These are phyloP conservation scores for Macrophomina phaseolina DNA, from an alignment of 2,329 filamentous ascomycete species.

Conservation along the genomic window DNA sequence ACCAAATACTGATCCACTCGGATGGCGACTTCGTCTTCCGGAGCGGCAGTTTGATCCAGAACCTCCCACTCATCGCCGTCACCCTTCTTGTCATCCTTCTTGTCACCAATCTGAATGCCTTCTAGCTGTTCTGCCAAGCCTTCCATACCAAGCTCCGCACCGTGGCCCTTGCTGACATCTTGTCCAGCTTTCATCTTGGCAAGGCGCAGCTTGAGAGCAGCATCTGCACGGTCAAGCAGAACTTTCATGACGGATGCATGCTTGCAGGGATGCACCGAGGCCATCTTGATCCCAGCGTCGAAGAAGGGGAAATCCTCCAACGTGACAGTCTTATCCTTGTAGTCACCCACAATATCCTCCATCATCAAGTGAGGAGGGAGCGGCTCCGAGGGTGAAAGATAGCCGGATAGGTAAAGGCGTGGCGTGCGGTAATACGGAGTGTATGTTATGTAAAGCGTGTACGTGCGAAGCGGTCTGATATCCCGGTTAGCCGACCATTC, in stretches of 20 bases:
- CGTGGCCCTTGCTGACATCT: slow-evolving; percentile 49
- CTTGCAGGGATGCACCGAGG: slow-evolving; percentile 94
- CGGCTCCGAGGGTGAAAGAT: slow-evolving; percentile 77
- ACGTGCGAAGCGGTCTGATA: slow-evolving; percentile 80
- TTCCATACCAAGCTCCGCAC: slow-evolving; percentile 69
- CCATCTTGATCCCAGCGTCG: slow-evolving; percentile 90
- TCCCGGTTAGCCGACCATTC: slow-evolving; percentile 29
- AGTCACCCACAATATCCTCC: slow-evolving; percentile 95
- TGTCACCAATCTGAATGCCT: slow-evolving; percentile 61
- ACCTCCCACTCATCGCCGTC: slow-evolving; percentile 68
- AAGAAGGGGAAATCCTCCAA: slow-evolving; percentile 98
- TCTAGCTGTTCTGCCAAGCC: slow-evolving; percentile 83
- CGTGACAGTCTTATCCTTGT: slow-evolving; percentile 98
- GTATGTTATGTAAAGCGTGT: slow-evolving; percentile 98
- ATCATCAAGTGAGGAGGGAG: slow-evolving; percentile 87
- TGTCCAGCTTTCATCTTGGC: slow-evolving; percentile 76
- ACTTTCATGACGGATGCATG: slow-evolving; percentile 99
- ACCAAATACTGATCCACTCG: slow-evolving; percentile 88
- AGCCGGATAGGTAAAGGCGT: slow-evolving; percentile 92
- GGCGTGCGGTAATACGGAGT: slow-evolving; percentile 96
- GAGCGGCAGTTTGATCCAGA: slow-evolving; percentile 58
- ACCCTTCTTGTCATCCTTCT: slow-evolving; percentile 51
- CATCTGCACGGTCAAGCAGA: slow-evolving; percentile 91
- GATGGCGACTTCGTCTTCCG: slow-evolving; percentile 78
- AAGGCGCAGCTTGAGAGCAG: slow-evolving; percentile 84